These are phyloP conservation scores for Diospyros lotus DNA, from an alignment of 148 eudicot species.

Conservation along the genomic window DNA sequence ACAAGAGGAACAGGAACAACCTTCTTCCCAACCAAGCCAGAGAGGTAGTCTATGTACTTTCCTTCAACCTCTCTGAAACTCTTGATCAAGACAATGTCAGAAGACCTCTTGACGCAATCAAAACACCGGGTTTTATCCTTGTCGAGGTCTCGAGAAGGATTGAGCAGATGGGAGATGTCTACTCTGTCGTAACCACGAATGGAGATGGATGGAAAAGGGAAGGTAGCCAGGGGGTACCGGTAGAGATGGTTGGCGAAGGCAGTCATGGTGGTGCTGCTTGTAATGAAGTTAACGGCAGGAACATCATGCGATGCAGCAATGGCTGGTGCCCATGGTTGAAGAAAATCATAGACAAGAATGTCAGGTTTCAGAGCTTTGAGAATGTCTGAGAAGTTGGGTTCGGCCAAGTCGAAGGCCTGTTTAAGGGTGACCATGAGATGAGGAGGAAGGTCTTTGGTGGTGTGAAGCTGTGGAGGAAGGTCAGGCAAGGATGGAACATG, in stretches of 20 bases:
- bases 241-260: neutral
- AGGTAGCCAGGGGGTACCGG: neutral
- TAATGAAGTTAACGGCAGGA: conserved; percentile 3
- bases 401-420: conserved; percentile 6
- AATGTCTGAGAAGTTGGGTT: neutral
- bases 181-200: neutral
- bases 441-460: conserved; percentile 13
- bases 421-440: conserved; percentile 7
- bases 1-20: conserved; percentile 15
- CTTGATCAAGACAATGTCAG: conserved; percentile 7
- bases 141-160: neutral
- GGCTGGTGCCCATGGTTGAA: conserved; percentile 10
- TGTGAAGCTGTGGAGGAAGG: conserved; percentile 3
- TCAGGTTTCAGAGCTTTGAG: conserved; percentile 5
- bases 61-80: conserved; percentile 9
- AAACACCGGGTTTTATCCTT: conserved; percentile 2
- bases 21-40: conserved; percentile 11
- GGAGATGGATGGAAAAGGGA: neutral
- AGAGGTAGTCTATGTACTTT: conserved; percentile 6
- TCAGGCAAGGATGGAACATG: neutral
- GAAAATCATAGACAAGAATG: conserved; percentile 7
- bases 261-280: conserved; percentile 3
- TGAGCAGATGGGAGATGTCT: neutral
- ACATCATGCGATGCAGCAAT: neutral
- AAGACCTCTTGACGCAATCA: neutral